These are phyloP conservation scores for Davidsoniella neocaledoniae DNA, from an alignment of 2,329 filamentous ascomycete genomes.

Conservation along the genomic window DNA sequence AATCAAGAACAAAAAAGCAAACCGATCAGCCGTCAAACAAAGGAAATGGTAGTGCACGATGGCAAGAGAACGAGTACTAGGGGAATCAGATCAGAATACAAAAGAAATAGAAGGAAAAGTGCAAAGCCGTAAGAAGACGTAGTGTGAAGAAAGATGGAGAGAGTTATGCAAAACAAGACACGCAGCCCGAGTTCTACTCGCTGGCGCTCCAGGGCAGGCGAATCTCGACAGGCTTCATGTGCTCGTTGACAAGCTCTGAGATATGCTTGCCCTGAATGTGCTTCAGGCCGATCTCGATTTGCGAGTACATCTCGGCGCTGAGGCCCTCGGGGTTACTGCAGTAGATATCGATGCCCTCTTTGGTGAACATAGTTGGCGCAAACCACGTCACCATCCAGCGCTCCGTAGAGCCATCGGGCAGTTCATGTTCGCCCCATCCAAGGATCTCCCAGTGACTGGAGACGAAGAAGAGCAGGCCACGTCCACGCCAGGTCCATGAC, in stretches of 20 bases:
- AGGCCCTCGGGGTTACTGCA: constrained; percentile 45
- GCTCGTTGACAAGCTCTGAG: constrained; percentile 28
- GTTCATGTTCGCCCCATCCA: constrained; percentile 46
- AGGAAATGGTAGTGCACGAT: neutral
- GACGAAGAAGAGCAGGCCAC: constrained; percentile 55
- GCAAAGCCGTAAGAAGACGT: neutral
- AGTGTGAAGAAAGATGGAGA: neutral
- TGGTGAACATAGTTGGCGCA: constrained; percentile 66
- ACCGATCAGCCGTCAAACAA: neutral
- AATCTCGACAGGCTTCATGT: constrained; percentile 36
- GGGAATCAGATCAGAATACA: neutral
- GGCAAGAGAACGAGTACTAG: neutral
- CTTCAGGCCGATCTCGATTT: constrained; percentile 36
- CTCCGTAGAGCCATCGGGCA: constrained; percentile 26
- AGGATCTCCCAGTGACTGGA: constrained; percentile 67
- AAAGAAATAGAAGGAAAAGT: neutral
- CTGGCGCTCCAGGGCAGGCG: constrained; percentile 31
- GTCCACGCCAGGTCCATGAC: constrained; percentile 63
- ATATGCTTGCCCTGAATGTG: constrained; percentile 35
- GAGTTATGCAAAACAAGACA: neutral
- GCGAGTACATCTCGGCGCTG: constrained; percentile 35
- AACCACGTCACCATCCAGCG: constrained; percentile 76
- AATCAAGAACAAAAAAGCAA: constrained; percentile 2
- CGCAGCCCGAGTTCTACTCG: constrained; percentile 1
- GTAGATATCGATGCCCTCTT: constrained; percentile 68